Evolutionary conservation across 805 yeast genomes (phyloP).

Genomic region (Starmerella vitae): DNA sequence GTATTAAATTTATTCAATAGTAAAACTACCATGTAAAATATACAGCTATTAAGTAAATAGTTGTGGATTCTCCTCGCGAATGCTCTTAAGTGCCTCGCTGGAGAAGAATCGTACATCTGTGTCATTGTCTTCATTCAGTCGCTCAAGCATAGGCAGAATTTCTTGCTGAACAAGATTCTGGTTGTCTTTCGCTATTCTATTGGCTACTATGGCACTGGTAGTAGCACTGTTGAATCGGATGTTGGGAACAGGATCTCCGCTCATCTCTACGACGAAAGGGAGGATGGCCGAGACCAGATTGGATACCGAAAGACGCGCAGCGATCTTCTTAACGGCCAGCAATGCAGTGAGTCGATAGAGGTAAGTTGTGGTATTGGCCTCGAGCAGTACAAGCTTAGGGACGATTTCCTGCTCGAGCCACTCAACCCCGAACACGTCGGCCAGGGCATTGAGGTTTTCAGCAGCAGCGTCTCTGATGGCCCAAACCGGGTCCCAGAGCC

Average conservation of each 20-base stretch:
- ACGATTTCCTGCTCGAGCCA: conserved; percentile 87
- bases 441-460: conserved; percentile 59
- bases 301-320: conserved; percentile 51
- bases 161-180: conserved; percentile 34
- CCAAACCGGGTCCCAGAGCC: conserved; percentile 97
- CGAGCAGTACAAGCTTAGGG: conserved; percentile 51
- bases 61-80: conserved; percentile 16
- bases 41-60: conserved; percentile 1
- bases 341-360: conserved; percentile 84
- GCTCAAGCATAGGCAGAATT: conserved; percentile 52
- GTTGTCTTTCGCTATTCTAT: conserved; percentile 32
- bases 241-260: conserved; percentile 79
- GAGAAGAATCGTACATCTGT: conserved; percentile 85
- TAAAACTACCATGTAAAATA: background rate
- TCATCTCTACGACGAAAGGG: conserved; percentile 64
- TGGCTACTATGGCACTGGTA: conserved; percentile 48
- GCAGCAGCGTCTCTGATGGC: conserved; percentile 97
- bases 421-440: conserved; percentile 76
- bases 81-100: conserved; percentile 40
- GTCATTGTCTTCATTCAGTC: conserved; percentile 58
- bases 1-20: background rate
- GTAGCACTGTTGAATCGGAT: conserved; percentile 92
- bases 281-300: conserved; percentile 52
- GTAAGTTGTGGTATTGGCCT: conserved; percentile 57
- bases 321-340: conserved; percentile 70